Percentiles rank a stretch among this genome's conserved stretches.
These are phyloP conservation scores for Chrysopogon serrulatus DNA, from an alignment of 176 grass and related monocot genomes.

Conservation along the genomic window DNA sequence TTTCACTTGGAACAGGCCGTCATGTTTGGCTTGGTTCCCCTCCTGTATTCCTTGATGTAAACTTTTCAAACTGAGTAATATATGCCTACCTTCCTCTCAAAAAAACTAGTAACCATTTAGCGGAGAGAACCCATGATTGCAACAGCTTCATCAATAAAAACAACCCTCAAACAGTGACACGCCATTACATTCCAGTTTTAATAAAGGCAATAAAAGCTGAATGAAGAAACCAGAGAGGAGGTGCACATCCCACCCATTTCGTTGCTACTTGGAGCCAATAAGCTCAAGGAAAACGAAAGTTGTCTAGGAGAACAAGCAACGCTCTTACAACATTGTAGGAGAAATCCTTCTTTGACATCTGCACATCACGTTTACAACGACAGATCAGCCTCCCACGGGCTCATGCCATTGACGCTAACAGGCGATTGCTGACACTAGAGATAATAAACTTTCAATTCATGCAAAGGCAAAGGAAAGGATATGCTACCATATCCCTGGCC, in stretches of 20 bases:
- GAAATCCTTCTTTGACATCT: background rate
- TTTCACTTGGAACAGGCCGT: too few species aligned
- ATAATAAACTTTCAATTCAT: background rate
- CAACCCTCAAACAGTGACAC: background rate
- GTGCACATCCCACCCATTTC: background rate
- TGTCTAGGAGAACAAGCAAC: background rate
- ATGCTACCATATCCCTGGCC: background rate
- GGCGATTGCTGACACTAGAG: background rate
- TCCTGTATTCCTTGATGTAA: too few species aligned
- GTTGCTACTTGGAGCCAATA: background rate
- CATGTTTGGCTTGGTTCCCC: too few species aligned
- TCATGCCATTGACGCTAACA: conserved; percentile 13
- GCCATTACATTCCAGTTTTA: background rate
- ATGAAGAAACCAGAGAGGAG: background rate
- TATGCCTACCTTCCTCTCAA: too few species aligned
- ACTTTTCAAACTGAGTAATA: too few species aligned
- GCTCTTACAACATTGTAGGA: background rate
- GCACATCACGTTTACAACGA: background rate
- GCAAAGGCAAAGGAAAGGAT: background rate
- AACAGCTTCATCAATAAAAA: background rate
- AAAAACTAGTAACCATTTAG: background rate
- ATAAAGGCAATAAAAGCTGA: background rate
- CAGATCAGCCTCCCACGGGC: background rate
- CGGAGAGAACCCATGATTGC: background rate
- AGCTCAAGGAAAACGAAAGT: background rate